Conservation (phyloP, 768 basidiomycete genomes). For the Pleurotus citrinopileatus region DNA sequence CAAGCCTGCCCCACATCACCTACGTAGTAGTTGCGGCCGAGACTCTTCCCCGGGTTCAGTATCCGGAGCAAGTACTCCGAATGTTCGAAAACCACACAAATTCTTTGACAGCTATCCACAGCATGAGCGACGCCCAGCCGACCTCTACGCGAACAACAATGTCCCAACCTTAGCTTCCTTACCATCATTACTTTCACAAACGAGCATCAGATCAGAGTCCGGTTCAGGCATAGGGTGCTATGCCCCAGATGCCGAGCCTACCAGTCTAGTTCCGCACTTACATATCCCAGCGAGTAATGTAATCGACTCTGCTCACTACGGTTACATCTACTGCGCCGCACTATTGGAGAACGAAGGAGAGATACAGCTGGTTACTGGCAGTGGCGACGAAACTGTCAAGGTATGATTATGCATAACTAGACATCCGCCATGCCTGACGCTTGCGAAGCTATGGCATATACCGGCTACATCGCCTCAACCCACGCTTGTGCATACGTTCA, state of each 20-base stretch:
- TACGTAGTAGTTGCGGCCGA: not conserved
- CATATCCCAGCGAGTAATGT: constrained; percentile 68
- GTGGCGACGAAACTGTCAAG: constrained; percentile 91
- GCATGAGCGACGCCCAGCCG: constrained; percentile 64
- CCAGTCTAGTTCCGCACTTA: constrained; percentile 38
- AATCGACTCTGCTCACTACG: constrained; percentile 88
- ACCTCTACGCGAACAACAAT: constrained; percentile 60
- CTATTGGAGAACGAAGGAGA: constrained; percentile 21
- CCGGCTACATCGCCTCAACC: constrained; percentile 29
- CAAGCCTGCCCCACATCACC: not conserved
- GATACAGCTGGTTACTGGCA: constrained; percentile 71
- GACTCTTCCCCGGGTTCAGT: constrained; percentile 20
- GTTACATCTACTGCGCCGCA: constrained; percentile 86
- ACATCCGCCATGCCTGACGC: not conserved
- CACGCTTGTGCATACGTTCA: constrained; percentile 59
- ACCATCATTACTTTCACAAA: not conserved
- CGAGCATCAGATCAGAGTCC: not conserved
- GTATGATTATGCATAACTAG: constrained; percentile 31
- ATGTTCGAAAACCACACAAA: constrained; percentile 64
- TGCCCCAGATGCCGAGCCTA: constrained; percentile 19
- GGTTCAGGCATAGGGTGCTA: too few species aligned
- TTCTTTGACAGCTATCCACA: constrained; percentile 92
- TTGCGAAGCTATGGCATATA: constrained; percentile 64
- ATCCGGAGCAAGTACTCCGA: constrained; percentile 37
- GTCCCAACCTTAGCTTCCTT: constrained; percentile 16